Percentiles rank a stretch among this genome's conserved stretches.
These are phyloP conservation scores for Mortierella sp. DNA, from an alignment of 371 early-diverging fungal species.

Conservation along the genomic window DNA sequence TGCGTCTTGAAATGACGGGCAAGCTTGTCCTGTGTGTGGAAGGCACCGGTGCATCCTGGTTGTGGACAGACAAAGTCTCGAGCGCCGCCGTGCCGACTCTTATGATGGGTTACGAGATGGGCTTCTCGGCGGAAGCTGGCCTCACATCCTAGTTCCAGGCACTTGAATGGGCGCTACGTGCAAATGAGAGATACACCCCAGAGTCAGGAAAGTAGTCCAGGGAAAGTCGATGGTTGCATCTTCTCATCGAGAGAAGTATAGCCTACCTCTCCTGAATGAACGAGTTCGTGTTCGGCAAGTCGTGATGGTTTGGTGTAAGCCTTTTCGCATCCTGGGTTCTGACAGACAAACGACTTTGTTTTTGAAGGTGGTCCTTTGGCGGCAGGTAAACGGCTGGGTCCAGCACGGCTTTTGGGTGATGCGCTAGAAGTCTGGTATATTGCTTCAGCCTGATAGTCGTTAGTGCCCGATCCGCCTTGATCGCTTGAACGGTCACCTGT, in stretches of 20 bases:
- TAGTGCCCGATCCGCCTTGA: background rate
- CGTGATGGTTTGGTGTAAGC: conserved; percentile 68
- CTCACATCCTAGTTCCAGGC: conserved; percentile 29
- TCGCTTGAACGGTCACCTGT: background rate
- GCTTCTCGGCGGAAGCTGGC: conserved; percentile 30
- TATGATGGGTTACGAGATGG: conserved; percentile 26
- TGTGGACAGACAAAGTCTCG: conserved; percentile 70
- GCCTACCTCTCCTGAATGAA: conserved; percentile 75
- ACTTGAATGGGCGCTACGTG: conserved; percentile 42
- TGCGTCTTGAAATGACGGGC: conserved; percentile 71
- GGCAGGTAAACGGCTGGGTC: background rate
- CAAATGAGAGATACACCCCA: background rate
- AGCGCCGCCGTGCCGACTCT: conserved; percentile 35
- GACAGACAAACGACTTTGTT: conserved; percentile 31
- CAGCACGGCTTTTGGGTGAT: background rate
- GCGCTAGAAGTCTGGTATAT: background rate
- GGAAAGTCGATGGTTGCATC: background rate
- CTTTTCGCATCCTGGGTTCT: conserved; percentile 63
- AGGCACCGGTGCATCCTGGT: conserved; percentile 71
- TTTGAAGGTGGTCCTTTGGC: background rate
- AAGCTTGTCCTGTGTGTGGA: conserved; percentile 68
- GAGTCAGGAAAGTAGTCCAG: background rate
- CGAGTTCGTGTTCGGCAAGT: conserved; percentile 66
- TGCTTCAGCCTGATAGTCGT: background rate
- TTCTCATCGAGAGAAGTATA: background rate